Conservation (phyloP, 208 protist species). For the Crithidia fasciculata region DNA sequence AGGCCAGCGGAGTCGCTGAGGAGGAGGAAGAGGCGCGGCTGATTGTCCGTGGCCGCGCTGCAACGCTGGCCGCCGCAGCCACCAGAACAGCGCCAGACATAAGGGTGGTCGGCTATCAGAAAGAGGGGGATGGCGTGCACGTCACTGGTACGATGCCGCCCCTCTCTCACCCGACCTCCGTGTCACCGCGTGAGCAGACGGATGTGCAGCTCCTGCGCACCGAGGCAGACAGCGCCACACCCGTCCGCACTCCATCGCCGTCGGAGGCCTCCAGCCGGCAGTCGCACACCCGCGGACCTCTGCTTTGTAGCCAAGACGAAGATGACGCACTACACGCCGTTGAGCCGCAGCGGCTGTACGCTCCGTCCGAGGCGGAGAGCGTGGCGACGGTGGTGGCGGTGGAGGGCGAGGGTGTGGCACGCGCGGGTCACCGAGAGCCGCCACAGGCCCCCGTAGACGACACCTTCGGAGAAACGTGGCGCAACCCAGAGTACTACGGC, state of each 20-base stretch:
- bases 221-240: background rate
- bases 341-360: background rate
- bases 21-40: too few species aligned
- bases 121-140: too few species aligned
- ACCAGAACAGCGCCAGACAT: too few species aligned
- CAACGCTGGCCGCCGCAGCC: too few species aligned
- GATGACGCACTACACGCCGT: background rate
- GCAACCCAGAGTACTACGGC: slow-evolving; percentile 15
- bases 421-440: too few species aligned
- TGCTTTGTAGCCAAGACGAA: background rate
- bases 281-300: slow-evolving; percentile 1
- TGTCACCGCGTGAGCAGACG: too few species aligned
- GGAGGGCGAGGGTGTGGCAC: background rate
- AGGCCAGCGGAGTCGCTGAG: too few species aligned
- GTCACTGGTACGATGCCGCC: too few species aligned
- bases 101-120: too few species aligned
- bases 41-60: too few species aligned
- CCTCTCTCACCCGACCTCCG: too few species aligned
- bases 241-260: background rate
- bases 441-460: background rate
- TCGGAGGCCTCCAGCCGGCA: slow-evolving; percentile 1
- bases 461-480: slow-evolving; percentile 20
- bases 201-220: background rate
- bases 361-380: background rate
- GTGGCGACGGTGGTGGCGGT: background rate